Conservation (phyloP, 164 flowering plant species). For the Vitis amurensis region DNA sequence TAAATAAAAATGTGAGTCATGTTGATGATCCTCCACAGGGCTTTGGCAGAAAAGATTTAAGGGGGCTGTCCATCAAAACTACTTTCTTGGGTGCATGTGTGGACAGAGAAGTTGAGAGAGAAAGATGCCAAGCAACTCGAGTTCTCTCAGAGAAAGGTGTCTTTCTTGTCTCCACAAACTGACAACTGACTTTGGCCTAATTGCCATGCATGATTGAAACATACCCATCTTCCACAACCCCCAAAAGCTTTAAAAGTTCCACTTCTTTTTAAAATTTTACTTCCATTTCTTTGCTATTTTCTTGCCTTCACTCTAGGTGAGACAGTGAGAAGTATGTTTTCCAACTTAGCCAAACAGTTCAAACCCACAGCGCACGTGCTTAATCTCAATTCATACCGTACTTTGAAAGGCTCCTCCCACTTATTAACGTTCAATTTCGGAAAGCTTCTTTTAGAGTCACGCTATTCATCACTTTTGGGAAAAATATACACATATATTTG, state of each 20-base stretch:
- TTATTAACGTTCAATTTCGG: no score
- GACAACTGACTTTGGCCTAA: slow-evolving; percentile 30
- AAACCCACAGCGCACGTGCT: no score
- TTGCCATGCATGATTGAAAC: slow-evolving; percentile 35
- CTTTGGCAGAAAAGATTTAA: no score
- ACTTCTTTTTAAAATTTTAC: not conserved
- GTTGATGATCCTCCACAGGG: no score
- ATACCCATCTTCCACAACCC: slow-evolving; percentile 14
- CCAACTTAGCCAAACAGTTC: no score
- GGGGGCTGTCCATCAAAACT: no score
- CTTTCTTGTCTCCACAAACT: slow-evolving; percentile 39
- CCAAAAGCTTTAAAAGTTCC: not conserved
- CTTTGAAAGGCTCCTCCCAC: no score
- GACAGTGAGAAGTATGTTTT: not conserved
- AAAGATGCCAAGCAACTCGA: slow-evolving; percentile 10
- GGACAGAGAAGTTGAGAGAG: slow-evolving; percentile 13
- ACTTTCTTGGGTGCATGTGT: slow-evolving; percentile 6
- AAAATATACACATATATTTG: no score
- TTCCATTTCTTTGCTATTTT: not conserved
- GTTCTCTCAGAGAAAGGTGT: slow-evolving; percentile 23
- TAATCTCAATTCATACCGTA: no score
- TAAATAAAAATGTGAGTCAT: no score
- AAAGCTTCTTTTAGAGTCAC: no score
- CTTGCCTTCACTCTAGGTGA: slow-evolving; percentile 1
- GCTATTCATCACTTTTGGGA: no score